Evolutionary conservation across 2,329 filamentous ascomycete species (phyloP), one percentile per base, ranked within the genome.

Genomic region (Aureobasidium sp.): DNA sequence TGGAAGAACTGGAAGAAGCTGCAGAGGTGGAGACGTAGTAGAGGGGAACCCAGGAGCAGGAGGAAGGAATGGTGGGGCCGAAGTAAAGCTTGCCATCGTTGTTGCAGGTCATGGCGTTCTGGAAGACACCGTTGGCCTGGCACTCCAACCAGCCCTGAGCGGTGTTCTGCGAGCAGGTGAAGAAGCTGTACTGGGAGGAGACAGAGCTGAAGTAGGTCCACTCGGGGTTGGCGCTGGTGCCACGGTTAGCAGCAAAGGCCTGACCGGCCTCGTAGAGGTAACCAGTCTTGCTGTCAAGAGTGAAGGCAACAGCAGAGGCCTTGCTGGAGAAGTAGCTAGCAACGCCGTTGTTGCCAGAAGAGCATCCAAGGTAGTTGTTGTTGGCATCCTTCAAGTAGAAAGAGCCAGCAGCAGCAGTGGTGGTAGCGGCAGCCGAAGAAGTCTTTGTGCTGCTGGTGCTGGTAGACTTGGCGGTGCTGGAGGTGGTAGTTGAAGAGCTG

Each of bases 401-500:
- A 15, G 37, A 29, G 26, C 36, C 24, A 26, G 39, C 27, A 32
- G 24, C 17, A 24, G 52, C 8, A 34, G 52, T 56, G 12, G 52
- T 13, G 39, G 13, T 24, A n/a, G 52, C 52, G 27, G 52, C 39
- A 37, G 24, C 36, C 34, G 51, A 56, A 29, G 51, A 43, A 24
- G 52, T 34, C 52, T 56, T 56, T 48, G 50, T 37, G 65, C 43
- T 64, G 43, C 59, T 61, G 34, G 47, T 61, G 52, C 55, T 60
- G 43, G 50, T 59, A 8, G 63, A 24, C 41, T 61, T 61, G 36
- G 41, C 29, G 17, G 56, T 47, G 39, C 55, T 63, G 29, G 63
- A 59, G 36, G 64, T 62, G 32, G 57, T 62, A 9, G 63, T 37
- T n/a, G 34, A 37, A 15, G 34, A 37, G 34, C 34, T 15, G 29